phyloP scores from a whole-genome alignment of 2,329 filamentous ascomycete species.

The Calycina herbarum region DNA sequence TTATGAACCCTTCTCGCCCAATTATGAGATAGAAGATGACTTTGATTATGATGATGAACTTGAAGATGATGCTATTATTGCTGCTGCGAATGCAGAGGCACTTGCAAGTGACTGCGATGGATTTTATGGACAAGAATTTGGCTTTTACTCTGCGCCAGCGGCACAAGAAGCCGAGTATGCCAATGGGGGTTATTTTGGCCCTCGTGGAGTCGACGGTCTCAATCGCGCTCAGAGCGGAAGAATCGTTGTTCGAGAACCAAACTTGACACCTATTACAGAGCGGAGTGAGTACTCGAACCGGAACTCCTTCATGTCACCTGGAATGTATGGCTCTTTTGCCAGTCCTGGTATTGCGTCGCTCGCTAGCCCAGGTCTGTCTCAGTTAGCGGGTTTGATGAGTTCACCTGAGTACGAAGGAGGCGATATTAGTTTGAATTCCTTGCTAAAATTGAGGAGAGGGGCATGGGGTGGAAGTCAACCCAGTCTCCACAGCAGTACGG shows the following conservation, averaged over 20 bases:
- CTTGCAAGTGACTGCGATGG: conserved; percentile 90
- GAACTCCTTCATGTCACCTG: conserved; percentile 72
- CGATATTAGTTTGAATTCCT: conserved; percentile 71
- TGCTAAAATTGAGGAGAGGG: conserved; percentile 68
- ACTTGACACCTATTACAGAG: conserved; percentile 93
- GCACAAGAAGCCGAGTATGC: conserved; percentile 52
- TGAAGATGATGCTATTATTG: conserved; percentile 88
- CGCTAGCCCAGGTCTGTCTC: conserved; percentile 72
- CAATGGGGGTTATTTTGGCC: conserved; percentile 87
- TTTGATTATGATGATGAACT: conserved; percentile 62
- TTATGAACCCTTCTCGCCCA: conserved; percentile 38
- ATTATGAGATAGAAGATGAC: conserved; percentile 43
- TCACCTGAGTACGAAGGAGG: conserved; percentile 49
- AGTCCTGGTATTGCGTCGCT: conserved; percentile 45
- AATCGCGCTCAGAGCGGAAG: conserved; percentile 70
- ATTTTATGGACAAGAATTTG: conserved; percentile 95
- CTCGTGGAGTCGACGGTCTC: conserved; percentile 63
- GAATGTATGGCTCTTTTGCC: conserved; percentile 37
- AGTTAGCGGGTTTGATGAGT: conserved; percentile 66
- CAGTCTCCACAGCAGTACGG: conserved; percentile 58
- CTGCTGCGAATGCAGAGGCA: conserved; percentile 90
- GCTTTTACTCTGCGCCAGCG: conserved; percentile 76
- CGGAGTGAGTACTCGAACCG: conserved; percentile 93
- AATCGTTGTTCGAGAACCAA: conserved; percentile 78
- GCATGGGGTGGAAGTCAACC: conserved; percentile 82